Conservation (phyloP, 768 basidiomycete species). For the Lactarius hatsudake region DNA sequence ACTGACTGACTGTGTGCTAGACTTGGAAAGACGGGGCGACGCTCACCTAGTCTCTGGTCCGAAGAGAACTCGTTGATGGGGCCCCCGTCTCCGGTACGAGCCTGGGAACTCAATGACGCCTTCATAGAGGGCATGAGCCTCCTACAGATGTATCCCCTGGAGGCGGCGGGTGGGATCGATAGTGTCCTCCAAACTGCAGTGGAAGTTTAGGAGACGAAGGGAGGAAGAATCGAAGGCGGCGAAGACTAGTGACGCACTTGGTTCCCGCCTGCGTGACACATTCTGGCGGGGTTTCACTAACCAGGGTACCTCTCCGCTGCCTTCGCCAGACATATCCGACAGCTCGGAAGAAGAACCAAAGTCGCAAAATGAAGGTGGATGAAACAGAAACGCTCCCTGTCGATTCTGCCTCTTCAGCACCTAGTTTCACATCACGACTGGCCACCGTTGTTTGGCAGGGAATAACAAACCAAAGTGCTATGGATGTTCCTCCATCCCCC, state of each 20-base stretch:
- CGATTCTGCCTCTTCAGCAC: slow-evolving; percentile 7
- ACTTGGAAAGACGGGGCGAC: slow-evolving; percentile 47
- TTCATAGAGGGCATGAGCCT: slow-evolving; percentile 65
- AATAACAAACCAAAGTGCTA: slow-evolving; percentile 70
- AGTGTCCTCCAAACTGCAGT: slow-evolving; percentile 63
- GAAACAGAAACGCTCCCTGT: slow-evolving; percentile 42
- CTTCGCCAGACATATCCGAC: slow-evolving; percentile 37
- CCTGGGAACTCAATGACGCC: slow-evolving; percentile 56
- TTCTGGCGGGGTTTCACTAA: slow-evolving; percentile 70
- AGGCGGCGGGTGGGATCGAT: slow-evolving; percentile 67
- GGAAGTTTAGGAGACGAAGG: slow-evolving; percentile 56
- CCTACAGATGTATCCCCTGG: slow-evolving; percentile 63
- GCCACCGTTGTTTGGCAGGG: slow-evolving; percentile 72
- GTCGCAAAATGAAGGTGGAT: slow-evolving; percentile 43
- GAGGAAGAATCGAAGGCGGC: slow-evolving; percentile 38
- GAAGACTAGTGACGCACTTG: slow-evolving; percentile 44
- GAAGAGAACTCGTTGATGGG: slow-evolving; percentile 40
- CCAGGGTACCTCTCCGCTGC: slow-evolving; percentile 42
- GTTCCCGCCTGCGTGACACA: slow-evolving; percentile 52
- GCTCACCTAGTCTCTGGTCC: slow-evolving; percentile 52
- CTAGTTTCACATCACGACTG: slow-evolving; percentile 50
- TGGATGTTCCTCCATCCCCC: slow-evolving; percentile 57
- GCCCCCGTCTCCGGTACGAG: slow-evolving; percentile 44
- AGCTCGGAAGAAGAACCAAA: slow-evolving; percentile 30
- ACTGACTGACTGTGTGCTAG: slow-evolving; percentile 36